Evolutionary conservation across 169 alveolate genomes (phyloP).

Genomic region (Plasmodium adleri): DNA sequence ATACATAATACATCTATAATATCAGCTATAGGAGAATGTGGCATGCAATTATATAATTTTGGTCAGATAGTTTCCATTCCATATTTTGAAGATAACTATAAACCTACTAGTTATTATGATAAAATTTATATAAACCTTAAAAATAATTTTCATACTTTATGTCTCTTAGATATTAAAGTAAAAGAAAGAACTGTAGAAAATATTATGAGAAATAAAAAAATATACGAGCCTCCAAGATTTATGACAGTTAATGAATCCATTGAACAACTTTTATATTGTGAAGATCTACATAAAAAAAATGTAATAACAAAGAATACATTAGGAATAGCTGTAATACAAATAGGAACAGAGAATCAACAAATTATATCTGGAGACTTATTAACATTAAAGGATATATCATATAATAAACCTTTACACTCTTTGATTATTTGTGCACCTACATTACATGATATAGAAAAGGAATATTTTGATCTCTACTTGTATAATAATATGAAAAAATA

Average conservation of each 20-base stretch:
- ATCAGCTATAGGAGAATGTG: slow-evolving; percentile 85
- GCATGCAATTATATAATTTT: slow-evolving; percentile 95
- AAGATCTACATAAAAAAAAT: slow-evolving; percentile 77
- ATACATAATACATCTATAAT: slow-evolving; percentile 92
- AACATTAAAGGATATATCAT: slow-evolving; percentile 88
- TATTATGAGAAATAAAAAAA: slow-evolving; percentile 93
- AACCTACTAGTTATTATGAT: slow-evolving; percentile 97
- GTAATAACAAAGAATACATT: slow-evolving; percentile 82
- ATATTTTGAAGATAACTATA: slow-evolving; percentile 97
- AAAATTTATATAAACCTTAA: slow-evolving; percentile 93
- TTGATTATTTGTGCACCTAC: slow-evolving; percentile 93
- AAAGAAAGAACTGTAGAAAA: slow-evolving; percentile 97
- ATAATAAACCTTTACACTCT: slow-evolving; percentile 97
- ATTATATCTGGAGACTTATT: slow-evolving; percentile 90
- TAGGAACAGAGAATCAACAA: slow-evolving; percentile 91
- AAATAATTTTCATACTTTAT: slow-evolving; percentile 95
- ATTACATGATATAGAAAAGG: slow-evolving; percentile 94
- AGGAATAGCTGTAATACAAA: slow-evolving; percentile 96
- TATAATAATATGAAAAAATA: neutral
- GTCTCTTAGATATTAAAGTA: slow-evolving; percentile 97
- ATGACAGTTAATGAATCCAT: slow-evolving; percentile 94
- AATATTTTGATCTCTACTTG: slow-evolving; percentile 80
- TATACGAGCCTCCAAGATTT: slow-evolving; percentile 95
- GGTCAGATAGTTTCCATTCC: slow-evolving; percentile 99
- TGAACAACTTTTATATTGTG: slow-evolving; percentile 92